Evolutionary conservation across 1,139 yeast genomes (phyloP).

Genomic region (Yamadazyma mexicana): DNA sequence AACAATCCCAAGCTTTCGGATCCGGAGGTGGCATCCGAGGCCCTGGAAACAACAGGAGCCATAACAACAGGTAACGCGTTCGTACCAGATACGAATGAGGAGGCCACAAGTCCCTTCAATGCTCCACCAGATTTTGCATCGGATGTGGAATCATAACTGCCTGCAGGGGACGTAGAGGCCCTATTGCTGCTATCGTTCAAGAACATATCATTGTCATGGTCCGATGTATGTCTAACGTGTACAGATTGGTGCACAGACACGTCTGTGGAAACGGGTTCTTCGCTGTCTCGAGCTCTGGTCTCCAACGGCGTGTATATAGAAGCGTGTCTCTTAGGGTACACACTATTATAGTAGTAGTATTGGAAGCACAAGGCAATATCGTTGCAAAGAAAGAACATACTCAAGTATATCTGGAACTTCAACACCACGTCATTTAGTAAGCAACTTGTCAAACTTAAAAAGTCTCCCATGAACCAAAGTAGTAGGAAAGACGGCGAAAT

Average conservation of each 20-base stretch:
- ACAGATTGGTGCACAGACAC: constrained; percentile 8
- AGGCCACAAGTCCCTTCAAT: constrained; percentile 16
- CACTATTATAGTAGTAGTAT: constrained; percentile 66
- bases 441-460: constrained; percentile 79
- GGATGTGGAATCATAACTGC: constrained; percentile 7
- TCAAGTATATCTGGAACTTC: constrained; percentile 72
- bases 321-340: constrained; percentile 26
- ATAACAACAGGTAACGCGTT: constrained; percentile 21
- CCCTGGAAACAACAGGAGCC: not conserved
- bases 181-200: not conserved
- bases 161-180: constrained; percentile 8
- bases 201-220: not conserved
- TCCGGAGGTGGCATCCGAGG: constrained; percentile 3
- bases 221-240: constrained; percentile 13
- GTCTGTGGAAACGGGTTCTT: not conserved
- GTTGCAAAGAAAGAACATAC: constrained; percentile 71
- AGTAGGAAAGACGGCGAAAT: constrained; percentile 72
- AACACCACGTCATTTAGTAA: constrained; percentile 69
- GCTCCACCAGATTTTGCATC: not conserved
- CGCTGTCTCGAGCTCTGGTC: constrained; percentile 4
- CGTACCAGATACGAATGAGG: constrained; percentile 24
- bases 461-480: constrained; percentile 86
- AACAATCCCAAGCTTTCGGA: constrained; percentile 44
- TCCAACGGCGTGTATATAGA: constrained; percentile 8
- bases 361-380: constrained; percentile 74